Conservation (phyloP, 1,139 yeast genomes). For the Geotrichum restrictum region DNA sequence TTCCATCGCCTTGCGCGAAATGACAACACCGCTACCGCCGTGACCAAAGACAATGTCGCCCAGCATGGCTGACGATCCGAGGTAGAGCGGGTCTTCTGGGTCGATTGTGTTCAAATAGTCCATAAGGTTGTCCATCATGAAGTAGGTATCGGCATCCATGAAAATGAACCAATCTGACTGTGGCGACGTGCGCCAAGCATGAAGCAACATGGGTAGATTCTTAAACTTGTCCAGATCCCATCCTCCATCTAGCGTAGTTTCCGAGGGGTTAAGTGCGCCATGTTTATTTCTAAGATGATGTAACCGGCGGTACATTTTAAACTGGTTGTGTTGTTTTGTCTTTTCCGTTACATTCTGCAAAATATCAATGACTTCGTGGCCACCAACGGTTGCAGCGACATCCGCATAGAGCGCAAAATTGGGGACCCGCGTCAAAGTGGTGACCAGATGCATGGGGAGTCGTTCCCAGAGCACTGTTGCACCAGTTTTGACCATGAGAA, state of each 20-base stretch:
- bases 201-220: slow-evolving; percentile 40
- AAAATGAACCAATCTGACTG: slow-evolving; percentile 39
- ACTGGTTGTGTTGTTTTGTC: slow-evolving; percentile 26
- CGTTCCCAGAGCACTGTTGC: slow-evolving; percentile 39
- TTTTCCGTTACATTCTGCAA: slow-evolving; percentile 33
- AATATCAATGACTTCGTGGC: slow-evolving; percentile 37
- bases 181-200: slow-evolving; percentile 37
- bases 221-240: slow-evolving; percentile 41
- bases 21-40: slow-evolving; percentile 41
- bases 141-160: slow-evolving; percentile 40
- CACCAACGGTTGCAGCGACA: slow-evolving; percentile 34
- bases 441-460: slow-evolving; percentile 38
- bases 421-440: slow-evolving; percentile 38
- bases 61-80: slow-evolving; percentile 34
- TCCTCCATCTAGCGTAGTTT: slow-evolving; percentile 24
- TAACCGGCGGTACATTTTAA: slow-evolving; percentile 34
- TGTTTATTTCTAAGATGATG: slow-evolving; percentile 29
- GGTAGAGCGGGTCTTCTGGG: slow-evolving; percentile 32
- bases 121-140: slow-evolving; percentile 34
- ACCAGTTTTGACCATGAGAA: slow-evolving; percentile 40
- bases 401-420: slow-evolving; percentile 40
- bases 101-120: slow-evolving; percentile 30
- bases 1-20: slow-evolving; percentile 37
- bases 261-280: slow-evolving; percentile 21
- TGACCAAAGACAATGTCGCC: slow-evolving; percentile 35